Evolutionary conservation across 371 early-diverging fungal species (phyloP).

Genomic region (Mucor ambiguus): DNA sequence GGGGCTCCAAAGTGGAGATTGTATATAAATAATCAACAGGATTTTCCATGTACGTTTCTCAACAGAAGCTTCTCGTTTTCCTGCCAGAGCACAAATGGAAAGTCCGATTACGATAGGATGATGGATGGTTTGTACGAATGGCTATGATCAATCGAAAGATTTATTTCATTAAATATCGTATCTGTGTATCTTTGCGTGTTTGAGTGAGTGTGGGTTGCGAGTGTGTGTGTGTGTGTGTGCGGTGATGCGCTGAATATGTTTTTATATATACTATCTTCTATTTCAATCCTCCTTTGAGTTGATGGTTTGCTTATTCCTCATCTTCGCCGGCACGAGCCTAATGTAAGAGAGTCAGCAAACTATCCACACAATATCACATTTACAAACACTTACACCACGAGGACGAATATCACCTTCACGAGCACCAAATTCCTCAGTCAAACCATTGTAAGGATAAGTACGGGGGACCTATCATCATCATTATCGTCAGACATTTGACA

Average conservation of each 20-base stretch:
- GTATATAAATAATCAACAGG: neutral
- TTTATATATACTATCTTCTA: neutral
- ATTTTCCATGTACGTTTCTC: slow-evolving; percentile 7
- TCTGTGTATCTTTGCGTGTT: neutral
- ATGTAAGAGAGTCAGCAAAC: no score
- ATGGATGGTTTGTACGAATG: no score
- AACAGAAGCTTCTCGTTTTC: slow-evolving; percentile 16
- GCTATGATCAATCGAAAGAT: neutral
- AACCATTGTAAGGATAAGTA: slow-evolving; percentile 54
- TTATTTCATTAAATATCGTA: slow-evolving; percentile 2
- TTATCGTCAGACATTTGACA: neutral
- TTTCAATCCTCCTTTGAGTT: neutral
- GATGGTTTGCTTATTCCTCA: neutral
- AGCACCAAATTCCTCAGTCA: slow-evolving; percentile 48
- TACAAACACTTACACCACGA: slow-evolving; percentile 43
- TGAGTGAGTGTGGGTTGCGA: neutral
- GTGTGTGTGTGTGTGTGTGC: neutral
- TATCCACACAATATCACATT: neutral
- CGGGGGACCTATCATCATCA: slow-evolving; percentile 36
- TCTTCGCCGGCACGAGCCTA: slow-evolving; percentile 32
- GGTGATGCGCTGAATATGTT: neutral
- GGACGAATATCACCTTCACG: slow-evolving; percentile 50
- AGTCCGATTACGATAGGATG: no score
- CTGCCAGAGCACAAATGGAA: slow-evolving; percentile 1
- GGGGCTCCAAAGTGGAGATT: neutral